Conservation (phyloP, 163 green algal species). For the Coccomyxa subellipsoidea region DNA sequence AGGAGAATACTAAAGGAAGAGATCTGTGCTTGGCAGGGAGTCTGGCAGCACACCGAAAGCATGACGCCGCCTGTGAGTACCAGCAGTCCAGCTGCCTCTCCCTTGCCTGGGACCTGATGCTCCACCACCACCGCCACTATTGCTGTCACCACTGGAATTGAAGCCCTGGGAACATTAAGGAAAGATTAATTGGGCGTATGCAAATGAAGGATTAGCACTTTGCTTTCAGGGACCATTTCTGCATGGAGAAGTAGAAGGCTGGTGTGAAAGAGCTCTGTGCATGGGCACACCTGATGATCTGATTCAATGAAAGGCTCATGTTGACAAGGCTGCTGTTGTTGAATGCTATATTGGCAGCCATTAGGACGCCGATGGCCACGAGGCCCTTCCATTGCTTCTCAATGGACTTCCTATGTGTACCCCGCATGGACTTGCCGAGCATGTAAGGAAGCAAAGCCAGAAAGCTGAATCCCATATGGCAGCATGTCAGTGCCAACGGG, state of each 20-base stretch:
- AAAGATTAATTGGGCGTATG: background rate
- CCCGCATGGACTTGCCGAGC: conserved; percentile 20
- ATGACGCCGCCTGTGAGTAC: conserved; percentile 63
- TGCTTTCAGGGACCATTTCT: background rate
- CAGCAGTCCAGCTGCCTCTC: conserved; percentile 52
- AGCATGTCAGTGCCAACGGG: conserved; percentile 34
- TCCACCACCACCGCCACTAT: conserved; percentile 49
- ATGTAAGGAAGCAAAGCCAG: conserved; percentile 37
- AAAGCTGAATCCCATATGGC: conserved; percentile 50
- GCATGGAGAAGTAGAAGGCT: background rate
- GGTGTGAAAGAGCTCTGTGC: background rate
- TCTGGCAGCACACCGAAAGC: conserved; percentile 31
- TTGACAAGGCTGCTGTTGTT: conserved; percentile 67
- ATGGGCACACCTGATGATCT: conserved; percentile 58
- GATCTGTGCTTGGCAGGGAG: conserved; percentile 26
- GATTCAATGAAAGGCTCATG: conserved; percentile 66
- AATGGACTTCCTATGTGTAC: conserved; percentile 31
- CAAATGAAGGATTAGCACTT: conserved; percentile 1
- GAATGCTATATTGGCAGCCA: conserved; percentile 54
- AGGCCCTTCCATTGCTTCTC: conserved; percentile 47
- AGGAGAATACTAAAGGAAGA: conserved; percentile 55
- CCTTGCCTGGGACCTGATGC: conserved; percentile 28
- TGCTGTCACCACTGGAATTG: conserved; percentile 56
- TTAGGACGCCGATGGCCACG: conserved; percentile 46
- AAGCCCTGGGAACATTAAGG: conserved; percentile 33